Base-by-base conservation (phyloP, 2,329 filamentous ascomycete species). In the Pyrenochaeta sp. region DNA sequence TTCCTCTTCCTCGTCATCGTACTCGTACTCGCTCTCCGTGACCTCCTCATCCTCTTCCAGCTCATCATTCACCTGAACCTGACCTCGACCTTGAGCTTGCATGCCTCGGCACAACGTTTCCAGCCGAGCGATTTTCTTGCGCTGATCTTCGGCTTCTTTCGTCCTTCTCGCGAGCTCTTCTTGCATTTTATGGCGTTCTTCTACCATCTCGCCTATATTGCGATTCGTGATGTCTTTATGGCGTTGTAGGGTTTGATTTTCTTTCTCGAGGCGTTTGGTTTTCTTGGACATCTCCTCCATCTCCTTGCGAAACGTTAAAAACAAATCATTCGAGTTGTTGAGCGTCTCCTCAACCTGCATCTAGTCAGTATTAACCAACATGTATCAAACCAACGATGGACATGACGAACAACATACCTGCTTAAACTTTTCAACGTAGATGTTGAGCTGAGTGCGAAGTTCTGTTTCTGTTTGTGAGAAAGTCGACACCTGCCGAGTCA, bases 281-380 rank as follows among this genome's bases (percentile, higher is more conserved):
- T 98, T 98, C 81, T 97, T 97, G 0, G 93, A 97, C 93, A 98
- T 98, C 72, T 98, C 95, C 78, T 98, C 95, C 93, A 98, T 98
- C 78, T 98, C 95, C 79, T 97, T 97, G 49, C 94, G 87, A 78
- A 98, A 98, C 0, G 95, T 97, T 64, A 97, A 82, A 77, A 98
- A 98, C 48, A 98, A 82, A 74, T 98, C 95, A 80, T 98, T 98
- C 77, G 92, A 97, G 75, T 97, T 98, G 79, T 97, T 98, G 45
- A 98, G 85, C 32, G 94, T 98, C 78, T 98, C 95, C 84, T 98
- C 94, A 74, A 98, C 94, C 94, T 98, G 81, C 78, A 77, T 73
- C 74, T 78, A 77, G 83, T 82, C 82, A 76, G 71, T 74, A 77
- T 74, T 75, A 75, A 75, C 69, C 69, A 74, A 67, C 53, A 69